phyloP scores from a whole-genome alignment of 2,329 filamentous ascomycete genomes.

The Sporothrix luriei region DNA sequence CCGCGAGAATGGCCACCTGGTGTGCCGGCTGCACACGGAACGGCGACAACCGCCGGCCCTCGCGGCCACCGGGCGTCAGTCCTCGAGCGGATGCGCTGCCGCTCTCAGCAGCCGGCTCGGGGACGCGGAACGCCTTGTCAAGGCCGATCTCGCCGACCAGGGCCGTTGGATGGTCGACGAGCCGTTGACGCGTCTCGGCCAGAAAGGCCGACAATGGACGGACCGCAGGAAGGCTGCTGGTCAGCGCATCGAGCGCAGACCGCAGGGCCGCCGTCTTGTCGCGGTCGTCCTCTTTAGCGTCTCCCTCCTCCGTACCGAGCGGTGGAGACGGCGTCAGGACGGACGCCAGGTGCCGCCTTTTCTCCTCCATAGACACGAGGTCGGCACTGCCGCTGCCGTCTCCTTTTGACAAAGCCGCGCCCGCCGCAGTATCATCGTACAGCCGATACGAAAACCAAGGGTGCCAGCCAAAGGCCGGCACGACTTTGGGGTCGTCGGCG shows the following conservation, averaged over 20 bases:
- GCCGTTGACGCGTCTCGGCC: slow-evolving; percentile 55
- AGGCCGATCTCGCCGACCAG: slow-evolving; percentile 77
- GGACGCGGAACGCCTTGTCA: slow-evolving; percentile 76
- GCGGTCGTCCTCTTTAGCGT: neutral
- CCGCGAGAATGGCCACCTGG: slow-evolving; percentile 65
- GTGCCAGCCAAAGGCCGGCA: slow-evolving; percentile 85
- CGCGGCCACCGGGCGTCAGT: slow-evolving; percentile 69
- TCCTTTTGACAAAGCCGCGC: neutral
- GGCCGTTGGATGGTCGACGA: slow-evolving; percentile 60
- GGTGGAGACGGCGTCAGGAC: slow-evolving; percentile 61
- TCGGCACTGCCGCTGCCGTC: neutral
- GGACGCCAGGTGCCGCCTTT: slow-evolving; percentile 64
- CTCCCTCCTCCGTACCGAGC: neutral
- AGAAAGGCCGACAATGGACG: slow-evolving; percentile 51
- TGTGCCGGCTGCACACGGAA: slow-evolving; percentile 69
- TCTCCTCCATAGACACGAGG: slow-evolving; percentile 42
- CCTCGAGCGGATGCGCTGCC: slow-evolving; percentile 45
- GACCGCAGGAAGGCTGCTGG: slow-evolving; percentile 60
- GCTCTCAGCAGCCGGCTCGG: slow-evolving; percentile 50
- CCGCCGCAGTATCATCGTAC: slow-evolving; percentile 59
- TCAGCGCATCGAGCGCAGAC: slow-evolving; percentile 50
- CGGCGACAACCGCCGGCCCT: slow-evolving; percentile 68
- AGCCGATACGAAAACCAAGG: slow-evolving; percentile 84
- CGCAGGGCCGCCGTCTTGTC: slow-evolving; percentile 37
- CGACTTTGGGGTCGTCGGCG: slow-evolving; percentile 44